A percentile compares a stretch with the other conserved stretches of the same genome.
Evolutionary conservation across 306 rosid genomes (phyloP).

Genomic region (Vigna hirtella): DNA sequence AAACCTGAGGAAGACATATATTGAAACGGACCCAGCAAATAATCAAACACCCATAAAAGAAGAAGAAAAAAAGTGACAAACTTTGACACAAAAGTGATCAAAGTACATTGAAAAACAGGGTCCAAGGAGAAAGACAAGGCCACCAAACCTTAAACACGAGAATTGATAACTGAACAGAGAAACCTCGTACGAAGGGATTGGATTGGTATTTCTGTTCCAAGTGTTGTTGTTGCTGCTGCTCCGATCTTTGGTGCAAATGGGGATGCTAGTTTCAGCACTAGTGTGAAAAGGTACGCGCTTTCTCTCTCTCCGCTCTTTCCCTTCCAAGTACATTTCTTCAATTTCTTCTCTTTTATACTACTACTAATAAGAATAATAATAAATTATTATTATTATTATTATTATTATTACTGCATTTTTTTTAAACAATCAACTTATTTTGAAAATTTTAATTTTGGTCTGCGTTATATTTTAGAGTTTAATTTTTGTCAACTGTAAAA

Average conservation of each 20-base stretch:
- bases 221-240: background rate
- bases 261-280: slow-evolving; percentile 37
- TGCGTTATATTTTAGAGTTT: background rate
- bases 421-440: background rate
- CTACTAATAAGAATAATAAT: no score
- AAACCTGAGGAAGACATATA: background rate
- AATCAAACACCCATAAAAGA: slow-evolving; percentile 1
- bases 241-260: slow-evolving; percentile 42
- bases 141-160: slow-evolving; percentile 39
- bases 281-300: slow-evolving; percentile 3
- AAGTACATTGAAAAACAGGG: slow-evolving; percentile 34
- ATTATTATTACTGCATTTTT: no score
- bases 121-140: background rate
- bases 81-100: slow-evolving; percentile 35
- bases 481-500: background rate
- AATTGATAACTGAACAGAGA: slow-evolving; percentile 28
- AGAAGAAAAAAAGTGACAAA: slow-evolving; percentile 18
- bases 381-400: no score
- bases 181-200: slow-evolving; percentile 36
- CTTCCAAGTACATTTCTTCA: slow-evolving; percentile 24
- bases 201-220: background rate
- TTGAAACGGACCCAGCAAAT: slow-evolving; percentile 26
- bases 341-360: background rate
- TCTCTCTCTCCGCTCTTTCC: background rate
- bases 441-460: background rate